Conservation (phyloP, 495 filamentous ascomycete species). For the Coniosporium apollinis region DNA sequence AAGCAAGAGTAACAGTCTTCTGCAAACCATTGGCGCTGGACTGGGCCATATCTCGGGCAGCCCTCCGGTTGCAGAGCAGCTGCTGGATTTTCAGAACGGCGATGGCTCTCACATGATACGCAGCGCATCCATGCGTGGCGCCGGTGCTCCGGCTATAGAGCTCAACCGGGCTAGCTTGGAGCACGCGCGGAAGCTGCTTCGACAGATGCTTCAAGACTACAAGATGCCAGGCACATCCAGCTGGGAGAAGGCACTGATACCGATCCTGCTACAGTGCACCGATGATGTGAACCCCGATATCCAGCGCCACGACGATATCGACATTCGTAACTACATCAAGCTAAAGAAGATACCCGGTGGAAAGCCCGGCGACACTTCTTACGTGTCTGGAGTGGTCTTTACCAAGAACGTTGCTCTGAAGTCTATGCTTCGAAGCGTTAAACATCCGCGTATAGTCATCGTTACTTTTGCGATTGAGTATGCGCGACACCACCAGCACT, state of each 20-base stretch:
- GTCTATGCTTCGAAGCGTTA: constrained; percentile 79
- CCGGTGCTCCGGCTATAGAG: constrained; percentile 55
- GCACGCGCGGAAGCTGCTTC: constrained; percentile 71
- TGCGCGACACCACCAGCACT: constrained; percentile 82
- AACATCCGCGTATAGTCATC: constrained; percentile 74
- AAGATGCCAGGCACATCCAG: constrained; percentile 50
- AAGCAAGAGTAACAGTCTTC: constrained; percentile 22
- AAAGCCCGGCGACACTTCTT: constrained; percentile 74
- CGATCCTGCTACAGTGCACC: constrained; percentile 78
- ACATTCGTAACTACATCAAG: constrained; percentile 98
- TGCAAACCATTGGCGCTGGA: constrained; percentile 16
- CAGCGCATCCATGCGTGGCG: constrained; percentile 73
- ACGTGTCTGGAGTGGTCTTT: constrained; percentile 91
- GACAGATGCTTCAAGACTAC: constrained; percentile 64
- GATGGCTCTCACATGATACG: constrained; percentile 43
- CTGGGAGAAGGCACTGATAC: constrained; percentile 86
- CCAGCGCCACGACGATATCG: constrained; percentile 77
- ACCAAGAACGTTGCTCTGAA: constrained; percentile 93
- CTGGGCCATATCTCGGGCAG: constrained; percentile 4
- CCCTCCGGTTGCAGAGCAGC: constrained; percentile 2
- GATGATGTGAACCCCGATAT: constrained; percentile 92
- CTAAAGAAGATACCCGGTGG: constrained; percentile 90
- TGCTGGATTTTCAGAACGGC: background rate
- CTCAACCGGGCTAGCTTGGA: constrained; percentile 73
- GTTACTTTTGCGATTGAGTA: constrained; percentile 95